Evolutionary conservation across 148 eudicot genomes (phyloP), one percentile per base, ranked within the genome.

Genomic region (Fagopyrum homotropicum): DNA sequence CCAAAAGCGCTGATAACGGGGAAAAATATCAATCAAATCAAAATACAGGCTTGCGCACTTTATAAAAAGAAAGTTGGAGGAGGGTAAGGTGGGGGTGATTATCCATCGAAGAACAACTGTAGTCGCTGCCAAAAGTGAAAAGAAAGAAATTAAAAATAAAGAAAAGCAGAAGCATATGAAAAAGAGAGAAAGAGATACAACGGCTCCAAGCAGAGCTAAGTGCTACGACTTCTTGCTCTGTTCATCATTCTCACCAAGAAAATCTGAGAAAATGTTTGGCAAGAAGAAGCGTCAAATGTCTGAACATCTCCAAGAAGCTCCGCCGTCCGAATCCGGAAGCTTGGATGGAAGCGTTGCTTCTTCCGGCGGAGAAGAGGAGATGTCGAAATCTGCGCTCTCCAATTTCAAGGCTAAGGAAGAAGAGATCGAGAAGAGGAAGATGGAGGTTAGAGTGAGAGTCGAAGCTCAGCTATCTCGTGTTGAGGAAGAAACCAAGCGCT

Each of bases 341-440:
- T 85, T 91, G 75, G 88, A 83, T 40, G 90, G 90, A 0, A 60
- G 77, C 47, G 11, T 82, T 9, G 75, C 75, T 6, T 46, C 75
- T 10, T 43, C 73, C 0, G 84, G 72, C 35, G 91, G 86, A 3
- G 88, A 87, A 2, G 92, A 84, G 35, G 87, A 84, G 61, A 84
- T 84, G 83, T 75, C 82, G 9, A 77, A 69, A 69, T 87, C 93
- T 19, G 93, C 90, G 19, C 85, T 89, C 6, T 81, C 86, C 1
- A 87, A 84, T 57, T 89, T 89, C 72, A 85, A 76, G 75, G 93
- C 90, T 7, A 89, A 94, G 61, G 98, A 94, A 29, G 98, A 94
- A 66, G 98, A 94, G 83, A 91, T 94, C 81, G 96, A 94, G 86
- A 90, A 78, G 87, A 91, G 80, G 88, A 94, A 94, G 75, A 73